Evolutionary conservation across 2,329 filamentous ascomycete species (phyloP).

Genomic region (Aspergillus awamori): DNA sequence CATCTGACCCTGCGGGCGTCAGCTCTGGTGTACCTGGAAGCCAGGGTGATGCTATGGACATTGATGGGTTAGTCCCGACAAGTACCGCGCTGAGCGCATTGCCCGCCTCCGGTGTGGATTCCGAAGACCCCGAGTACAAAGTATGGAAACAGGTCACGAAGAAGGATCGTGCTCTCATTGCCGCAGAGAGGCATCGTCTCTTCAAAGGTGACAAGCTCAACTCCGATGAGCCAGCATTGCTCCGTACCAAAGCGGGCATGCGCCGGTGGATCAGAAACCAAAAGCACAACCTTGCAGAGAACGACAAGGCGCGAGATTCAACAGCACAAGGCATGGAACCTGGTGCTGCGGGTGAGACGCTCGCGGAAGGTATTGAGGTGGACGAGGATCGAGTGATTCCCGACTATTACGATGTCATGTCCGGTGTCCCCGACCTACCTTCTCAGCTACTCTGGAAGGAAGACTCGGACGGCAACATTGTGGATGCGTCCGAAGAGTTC

Average conservation of each 20-base stretch:
- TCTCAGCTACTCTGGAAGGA: conserved; percentile 82
- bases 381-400: conserved; percentile 83
- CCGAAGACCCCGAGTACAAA: conserved; percentile 90
- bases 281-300: conserved; percentile 64
- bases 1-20: conserved; percentile 69
- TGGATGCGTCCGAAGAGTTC: conserved; percentile 85
- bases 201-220: conserved; percentile 87
- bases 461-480: conserved; percentile 83
- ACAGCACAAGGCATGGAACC: conserved; percentile 51
- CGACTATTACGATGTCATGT: conserved; percentile 90
- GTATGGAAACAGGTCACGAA: conserved; percentile 99
- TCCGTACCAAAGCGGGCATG: conserved; percentile 86
- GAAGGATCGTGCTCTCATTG: conserved; percentile 83
- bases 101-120: conserved; percentile 72
- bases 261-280: conserved; percentile 81
- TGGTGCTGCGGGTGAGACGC: conserved; percentile 67
- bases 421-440: conserved; percentile 81
- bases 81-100: conserved; percentile 69
- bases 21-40: conserved; percentile 63
- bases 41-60: conserved; percentile 82
- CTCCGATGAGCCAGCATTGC: conserved; percentile 79
- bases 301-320: conserved; percentile 50
- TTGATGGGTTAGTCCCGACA: conserved; percentile 71
- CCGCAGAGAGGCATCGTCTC: conserved; percentile 81
- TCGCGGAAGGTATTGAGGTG: conserved; percentile 93